Evolutionary conservation across 1,284 basidiomycete genomes (phyloP).

Genomic region (Sparassis latifolia): DNA sequence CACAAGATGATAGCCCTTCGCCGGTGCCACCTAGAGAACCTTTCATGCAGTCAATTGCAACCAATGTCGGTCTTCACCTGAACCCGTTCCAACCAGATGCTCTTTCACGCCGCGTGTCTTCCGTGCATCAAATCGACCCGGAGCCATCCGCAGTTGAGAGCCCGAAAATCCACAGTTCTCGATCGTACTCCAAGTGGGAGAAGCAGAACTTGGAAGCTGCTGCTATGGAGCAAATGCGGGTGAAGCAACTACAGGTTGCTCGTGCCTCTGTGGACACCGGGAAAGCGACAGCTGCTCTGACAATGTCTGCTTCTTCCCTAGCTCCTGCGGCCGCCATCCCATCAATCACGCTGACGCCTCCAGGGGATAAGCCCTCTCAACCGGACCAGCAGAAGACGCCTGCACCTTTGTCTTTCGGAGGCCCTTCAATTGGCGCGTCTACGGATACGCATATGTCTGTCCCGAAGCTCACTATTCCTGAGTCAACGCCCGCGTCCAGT

Average conservation of each 20-base stretch:
- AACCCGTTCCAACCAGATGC: constrained; percentile 32
- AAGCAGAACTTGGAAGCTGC: constrained; percentile 75
- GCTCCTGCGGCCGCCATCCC: constrained; percentile 6
- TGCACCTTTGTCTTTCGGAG: constrained; percentile 6
- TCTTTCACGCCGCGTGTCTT: constrained; percentile 31
- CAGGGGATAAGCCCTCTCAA: constrained; percentile 7
- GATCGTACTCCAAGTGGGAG: constrained; percentile 71
- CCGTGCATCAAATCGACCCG: constrained; percentile 22
- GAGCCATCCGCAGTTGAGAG: constrained; percentile 37
- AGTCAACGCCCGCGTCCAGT: neutral
- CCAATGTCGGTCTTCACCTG: constrained; percentile 31
- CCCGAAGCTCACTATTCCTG: constrained; percentile 3
- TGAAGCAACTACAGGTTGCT: constrained; percentile 21
- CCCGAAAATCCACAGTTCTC: constrained; percentile 42
- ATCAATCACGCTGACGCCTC: constrained; percentile 4
- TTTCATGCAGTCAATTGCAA: constrained; percentile 39
- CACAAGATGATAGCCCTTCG: constrained; percentile 24
- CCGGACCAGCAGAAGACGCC: neutral
- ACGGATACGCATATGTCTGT: constrained; percentile 5
- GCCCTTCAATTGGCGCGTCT: constrained; percentile 4
- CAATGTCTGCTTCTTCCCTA: neutral
- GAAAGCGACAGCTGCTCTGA: neutral
- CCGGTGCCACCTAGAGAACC: constrained; percentile 22
- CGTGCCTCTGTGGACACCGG: constrained; percentile 16
- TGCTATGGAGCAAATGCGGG: constrained; percentile 47